Base-by-base conservation (phyloP, 1,284 basidiomycete genomes). In the Exobasidium cylindrosporum region DNA sequence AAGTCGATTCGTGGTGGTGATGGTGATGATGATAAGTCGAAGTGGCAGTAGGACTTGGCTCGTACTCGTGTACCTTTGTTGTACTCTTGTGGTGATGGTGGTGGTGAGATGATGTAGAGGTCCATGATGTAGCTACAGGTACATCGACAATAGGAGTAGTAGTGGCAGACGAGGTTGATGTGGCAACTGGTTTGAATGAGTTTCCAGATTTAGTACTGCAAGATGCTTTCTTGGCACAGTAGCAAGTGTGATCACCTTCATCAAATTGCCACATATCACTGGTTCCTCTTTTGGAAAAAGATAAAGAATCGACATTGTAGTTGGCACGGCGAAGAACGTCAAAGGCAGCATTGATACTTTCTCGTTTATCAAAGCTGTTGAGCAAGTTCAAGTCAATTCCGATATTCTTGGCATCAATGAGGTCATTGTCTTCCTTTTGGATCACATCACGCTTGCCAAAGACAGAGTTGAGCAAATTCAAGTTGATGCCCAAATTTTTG, bases 241-340 rank as follows among this genome's bases (percentile, higher is more conserved):
- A 50, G 21, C 47, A 50, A 21, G 47, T 50, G 47, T 50, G 47
- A 21, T 50, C 47, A 21, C 47, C 47, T 31, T 50, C 47, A 21
- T 50, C 47, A 21, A 10, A 50, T 23, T 50, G 47, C 47, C 47
- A 50, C 47, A 50, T 50, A 10, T 23, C 47, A 14, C 29, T 24
- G 10, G 7, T 23, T 7, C 47, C 21, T 7, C 47, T 7, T 21
- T 50, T 50, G 21, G 10, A 7, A 7, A 10, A 7, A 7, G 47
- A 10, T 21, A 31, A 50, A 21, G 24, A 31, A 14, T 50, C 29
- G 21, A 50, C 47, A 14, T 50, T 31, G 47, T 50, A 50, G 47
- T 50, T 21, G 47, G 23, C 29, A 10, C 47, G 47, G 21, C 47
- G 5, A 26, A 55, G 53, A 44, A 55, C 40, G 26, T 55, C 21